Conservation (phyloP, 2,329 filamentous ascomycete species). For the Apiospora kogelbergensis region DNA sequence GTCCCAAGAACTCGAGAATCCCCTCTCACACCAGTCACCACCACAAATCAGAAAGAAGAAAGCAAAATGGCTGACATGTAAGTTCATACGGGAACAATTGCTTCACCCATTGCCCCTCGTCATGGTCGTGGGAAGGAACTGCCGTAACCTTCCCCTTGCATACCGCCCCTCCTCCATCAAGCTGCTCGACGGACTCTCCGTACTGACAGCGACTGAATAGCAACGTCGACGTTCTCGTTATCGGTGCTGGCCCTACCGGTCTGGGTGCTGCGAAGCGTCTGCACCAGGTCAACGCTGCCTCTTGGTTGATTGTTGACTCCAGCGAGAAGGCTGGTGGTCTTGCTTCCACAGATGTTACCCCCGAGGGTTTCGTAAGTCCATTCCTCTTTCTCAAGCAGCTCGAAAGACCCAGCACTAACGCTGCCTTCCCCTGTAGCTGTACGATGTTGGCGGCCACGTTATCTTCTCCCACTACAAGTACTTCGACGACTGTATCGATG, state of each 20-base stretch:
- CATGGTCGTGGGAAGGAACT: neutral
- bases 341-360: slow-evolving; percentile 90
- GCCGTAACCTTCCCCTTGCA: neutral
- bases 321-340: slow-evolving; percentile 92
- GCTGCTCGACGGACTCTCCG: neutral
- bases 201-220: slow-evolving; percentile 42
- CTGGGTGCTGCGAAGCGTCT: slow-evolving; percentile 91
- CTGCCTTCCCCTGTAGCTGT: slow-evolving; percentile 62
- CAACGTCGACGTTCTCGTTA: slow-evolving; percentile 94
- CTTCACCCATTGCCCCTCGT: neutral
- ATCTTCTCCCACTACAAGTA: slow-evolving; percentile 99
- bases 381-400: slow-evolving; percentile 4
- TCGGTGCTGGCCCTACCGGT: slow-evolving; percentile 96
- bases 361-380: slow-evolving; percentile 90
- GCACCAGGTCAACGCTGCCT: slow-evolving; percentile 88
- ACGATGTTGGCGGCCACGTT: slow-evolving; percentile 97
- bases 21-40: neutral
- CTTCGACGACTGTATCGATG: slow-evolving; percentile 98
- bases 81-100: slow-evolving; percentile 1
- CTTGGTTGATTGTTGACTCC: slow-evolving; percentile 94
- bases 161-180: neutral
- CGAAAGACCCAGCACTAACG: neutral
- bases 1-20: neutral
- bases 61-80: slow-evolving; percentile 14
- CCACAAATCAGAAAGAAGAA: neutral